Evolutionary conservation across 2,329 filamentous ascomycete genomes (phyloP).

Genomic region (Fusarium multiceps): DNA sequence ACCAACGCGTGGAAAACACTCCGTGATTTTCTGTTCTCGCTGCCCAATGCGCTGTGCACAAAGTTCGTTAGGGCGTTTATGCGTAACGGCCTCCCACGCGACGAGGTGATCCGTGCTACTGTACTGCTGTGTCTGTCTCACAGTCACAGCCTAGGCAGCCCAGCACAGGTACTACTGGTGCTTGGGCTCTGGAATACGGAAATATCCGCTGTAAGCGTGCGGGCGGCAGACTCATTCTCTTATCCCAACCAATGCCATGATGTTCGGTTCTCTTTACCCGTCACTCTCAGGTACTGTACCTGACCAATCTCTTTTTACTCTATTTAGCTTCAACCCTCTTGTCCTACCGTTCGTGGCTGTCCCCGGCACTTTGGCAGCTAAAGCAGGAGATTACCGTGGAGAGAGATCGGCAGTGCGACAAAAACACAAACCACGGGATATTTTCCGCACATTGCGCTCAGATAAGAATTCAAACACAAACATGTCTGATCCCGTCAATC

Average conservation of each 20-base stretch:
- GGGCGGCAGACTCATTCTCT: no score
- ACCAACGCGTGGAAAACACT: slow-evolving; percentile 9
- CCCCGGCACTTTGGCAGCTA: slow-evolving; percentile 3
- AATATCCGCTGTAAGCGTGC: not conserved
- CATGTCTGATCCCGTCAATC: not conserved
- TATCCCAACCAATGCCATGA: no score
- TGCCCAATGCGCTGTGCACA: not conserved
- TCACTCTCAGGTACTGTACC: not conserved
- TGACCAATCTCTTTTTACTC: not conserved
- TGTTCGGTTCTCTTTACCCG: not conserved
- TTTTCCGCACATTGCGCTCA: slow-evolving; percentile 1
- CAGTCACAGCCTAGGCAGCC: no score
- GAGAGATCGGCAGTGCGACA: slow-evolving; percentile 29
- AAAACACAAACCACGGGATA: not conserved
- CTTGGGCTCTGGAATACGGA: not conserved
- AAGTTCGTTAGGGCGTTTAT: not conserved
- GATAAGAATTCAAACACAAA: not conserved
- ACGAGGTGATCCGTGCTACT: not conserved
- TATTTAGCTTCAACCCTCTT: not conserved
- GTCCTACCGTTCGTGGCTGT: not conserved
- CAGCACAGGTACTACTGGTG: not conserved
- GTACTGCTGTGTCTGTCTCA: not conserved
- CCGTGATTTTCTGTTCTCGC: not conserved
- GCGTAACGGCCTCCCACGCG: slow-evolving; percentile 1
- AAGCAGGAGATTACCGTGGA: slow-evolving; percentile 35